Conservation (phyloP, 2,329 filamentous ascomycete species). For the Verticillium nonalfalfae region DNA sequence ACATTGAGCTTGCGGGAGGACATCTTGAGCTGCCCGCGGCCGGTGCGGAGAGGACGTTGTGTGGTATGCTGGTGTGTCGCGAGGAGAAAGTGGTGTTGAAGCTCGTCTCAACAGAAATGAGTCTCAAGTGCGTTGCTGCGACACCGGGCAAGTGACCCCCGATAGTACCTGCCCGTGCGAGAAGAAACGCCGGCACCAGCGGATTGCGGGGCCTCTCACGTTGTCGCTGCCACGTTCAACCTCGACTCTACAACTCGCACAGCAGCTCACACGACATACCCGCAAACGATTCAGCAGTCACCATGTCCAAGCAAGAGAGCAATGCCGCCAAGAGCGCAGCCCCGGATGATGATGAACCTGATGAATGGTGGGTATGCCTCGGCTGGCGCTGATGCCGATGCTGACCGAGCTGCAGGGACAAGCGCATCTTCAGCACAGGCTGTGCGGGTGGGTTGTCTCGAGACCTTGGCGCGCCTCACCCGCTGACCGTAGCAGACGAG, state of each 20-base stretch:
- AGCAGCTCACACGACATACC: too few species aligned
- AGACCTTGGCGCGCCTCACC: neutral
- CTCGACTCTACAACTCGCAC: neutral
- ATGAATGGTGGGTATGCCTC: slow-evolving; percentile 72
- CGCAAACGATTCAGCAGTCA: neutral
- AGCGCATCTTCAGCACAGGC: slow-evolving; percentile 94
- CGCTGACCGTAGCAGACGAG: slow-evolving; percentile 52
- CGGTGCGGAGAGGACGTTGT: neutral
- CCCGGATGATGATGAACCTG: slow-evolving; percentile 73
- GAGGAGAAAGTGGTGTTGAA: neutral
- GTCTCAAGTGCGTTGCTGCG: neutral
- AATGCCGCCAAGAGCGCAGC: slow-evolving; percentile 26
- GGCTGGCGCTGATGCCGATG: neutral
- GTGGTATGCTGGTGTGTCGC: neutral
- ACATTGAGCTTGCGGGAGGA: slow-evolving; percentile 73
- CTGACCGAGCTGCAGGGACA: slow-evolving; percentile 61
- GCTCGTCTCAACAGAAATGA: neutral
- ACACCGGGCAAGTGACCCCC: neutral
- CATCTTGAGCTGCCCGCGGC: slow-evolving; percentile 37
- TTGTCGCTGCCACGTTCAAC: neutral
- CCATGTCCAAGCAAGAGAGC: slow-evolving; percentile 51
- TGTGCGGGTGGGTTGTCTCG: slow-evolving; percentile 74
- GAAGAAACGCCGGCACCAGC: neutral
- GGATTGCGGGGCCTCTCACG: neutral
- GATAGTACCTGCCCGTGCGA: neutral